Evolutionary conservation across 495 filamentous ascomycete genomes (phyloP).

Genomic region (Mycothermus thermophilus): DNA sequence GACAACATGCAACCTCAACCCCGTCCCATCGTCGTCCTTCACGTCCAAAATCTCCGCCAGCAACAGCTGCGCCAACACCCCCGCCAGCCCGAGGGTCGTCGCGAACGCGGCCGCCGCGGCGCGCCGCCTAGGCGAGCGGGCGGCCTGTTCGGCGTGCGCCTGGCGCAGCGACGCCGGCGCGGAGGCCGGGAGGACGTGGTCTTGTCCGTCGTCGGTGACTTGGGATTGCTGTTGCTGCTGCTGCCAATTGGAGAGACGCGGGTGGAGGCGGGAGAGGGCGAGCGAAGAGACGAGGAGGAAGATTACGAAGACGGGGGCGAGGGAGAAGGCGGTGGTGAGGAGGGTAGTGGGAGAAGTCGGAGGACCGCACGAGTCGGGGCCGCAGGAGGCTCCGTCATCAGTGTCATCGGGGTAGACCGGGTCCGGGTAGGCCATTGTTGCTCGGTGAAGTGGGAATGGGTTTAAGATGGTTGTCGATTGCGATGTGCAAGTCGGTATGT

Average conservation of each 20-base stretch:
- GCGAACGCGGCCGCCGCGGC: conserved; percentile 53
- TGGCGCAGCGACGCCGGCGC: conserved; percentile 34
- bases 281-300: conserved; percentile 42
- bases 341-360: conserved; percentile 13
- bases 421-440: too few species aligned
- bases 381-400: conserved; percentile 11
- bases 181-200: conserved; percentile 39
- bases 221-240: too few species aligned
- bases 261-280: conserved; percentile 49
- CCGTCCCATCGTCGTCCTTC: conserved; percentile 42
- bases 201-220: conserved; percentile 28
- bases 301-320: conserved; percentile 43
- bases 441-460: too few species aligned
- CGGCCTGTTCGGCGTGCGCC: conserved; percentile 36
- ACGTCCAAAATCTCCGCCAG: conserved; percentile 67
- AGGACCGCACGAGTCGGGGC: conserved; percentile 21
- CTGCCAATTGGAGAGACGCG: too few species aligned
- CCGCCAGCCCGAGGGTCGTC: conserved; percentile 54
- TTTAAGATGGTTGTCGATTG: too few species aligned
- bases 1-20: conserved; percentile 26
- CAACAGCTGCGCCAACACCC: conserved; percentile 61
- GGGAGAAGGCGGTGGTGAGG: conserved; percentile 20
- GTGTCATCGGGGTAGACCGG: too few species aligned
- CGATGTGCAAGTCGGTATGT: too few species aligned
- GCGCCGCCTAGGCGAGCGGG: conserved; percentile 32